Conservation (phyloP, 179 eudicot genomes). For the Beta lomatogona region DNA sequence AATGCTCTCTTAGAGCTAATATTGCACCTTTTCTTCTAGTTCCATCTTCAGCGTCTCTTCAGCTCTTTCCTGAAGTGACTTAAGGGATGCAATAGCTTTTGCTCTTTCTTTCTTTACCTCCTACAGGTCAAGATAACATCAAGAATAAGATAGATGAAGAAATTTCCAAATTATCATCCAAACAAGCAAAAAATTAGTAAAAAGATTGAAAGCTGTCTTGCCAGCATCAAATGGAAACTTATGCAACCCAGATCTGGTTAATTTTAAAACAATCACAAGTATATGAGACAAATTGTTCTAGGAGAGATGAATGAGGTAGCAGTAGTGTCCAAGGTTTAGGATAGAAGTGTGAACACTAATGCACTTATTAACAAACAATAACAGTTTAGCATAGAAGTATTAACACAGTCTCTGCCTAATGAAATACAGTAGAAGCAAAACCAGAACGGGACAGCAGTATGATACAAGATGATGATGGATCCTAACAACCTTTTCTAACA, state of each 20-base stretch:
- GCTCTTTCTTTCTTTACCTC: conserved; percentile 77
- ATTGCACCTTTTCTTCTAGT: conserved; percentile 80
- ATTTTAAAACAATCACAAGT: not conserved
- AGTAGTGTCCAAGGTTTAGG: not conserved
- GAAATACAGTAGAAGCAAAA: not conserved
- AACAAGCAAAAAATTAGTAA: not conserved
- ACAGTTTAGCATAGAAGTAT: not conserved
- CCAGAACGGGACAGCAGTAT: not conserved
- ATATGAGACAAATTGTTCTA: not conserved
- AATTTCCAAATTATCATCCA: not conserved
- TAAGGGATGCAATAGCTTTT: conserved; percentile 83
- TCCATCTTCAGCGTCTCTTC: conserved; percentile 69
- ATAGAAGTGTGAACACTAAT: too few relatives aligned
- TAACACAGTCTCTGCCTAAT: not conserved
- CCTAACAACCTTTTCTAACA: conserved; percentile 77
- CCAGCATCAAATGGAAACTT: not conserved
- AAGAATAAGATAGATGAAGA: not conserved
- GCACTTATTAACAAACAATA: not conserved
- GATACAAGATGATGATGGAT: conserved; percentile 14
- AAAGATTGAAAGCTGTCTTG: not conserved
- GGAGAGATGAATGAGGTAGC: not conserved
- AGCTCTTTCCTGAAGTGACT: conserved; percentile 80
- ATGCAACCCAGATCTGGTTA: too few relatives aligned
- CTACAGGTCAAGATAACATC: conserved; percentile 40
- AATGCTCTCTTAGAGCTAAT: not conserved